Evolutionary conservation across 2,329 filamentous ascomycete species (phyloP).

Genomic region (Calonectria multiphialidica): DNA sequence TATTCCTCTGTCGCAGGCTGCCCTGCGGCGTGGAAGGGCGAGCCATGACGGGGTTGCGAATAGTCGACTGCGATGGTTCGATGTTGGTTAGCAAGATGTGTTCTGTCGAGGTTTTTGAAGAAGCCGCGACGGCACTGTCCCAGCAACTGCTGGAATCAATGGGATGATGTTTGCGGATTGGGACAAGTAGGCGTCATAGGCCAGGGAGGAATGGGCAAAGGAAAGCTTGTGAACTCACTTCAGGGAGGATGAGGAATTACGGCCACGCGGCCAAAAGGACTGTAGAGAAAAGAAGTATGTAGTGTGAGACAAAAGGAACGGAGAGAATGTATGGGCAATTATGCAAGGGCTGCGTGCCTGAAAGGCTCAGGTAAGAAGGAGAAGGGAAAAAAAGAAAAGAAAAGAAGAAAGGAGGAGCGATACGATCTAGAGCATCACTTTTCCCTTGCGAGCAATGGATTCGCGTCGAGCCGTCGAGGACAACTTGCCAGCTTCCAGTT

Average conservation of each 20-base stretch:
- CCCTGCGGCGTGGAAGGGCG: constrained; percentile 65
- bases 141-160: neutral
- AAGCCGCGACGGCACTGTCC: neutral
- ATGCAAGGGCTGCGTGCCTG: constrained; percentile 36
- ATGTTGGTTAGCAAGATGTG: constrained; percentile 32
- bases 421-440: constrained; percentile 23
- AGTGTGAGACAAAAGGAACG: constrained; percentile 38
- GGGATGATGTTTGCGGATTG: constrained; percentile 10
- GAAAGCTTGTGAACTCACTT: constrained; percentile 36
- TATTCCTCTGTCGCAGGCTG: constrained; percentile 71
- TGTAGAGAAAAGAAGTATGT: constrained; percentile 28
- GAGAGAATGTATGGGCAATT: constrained; percentile 31
- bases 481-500: constrained; percentile 41
- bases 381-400: constrained; percentile 17
- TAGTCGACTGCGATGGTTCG: constrained; percentile 24
- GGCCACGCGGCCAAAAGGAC: constrained; percentile 24
- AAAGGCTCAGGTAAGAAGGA: constrained; percentile 15
- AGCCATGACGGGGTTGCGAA: constrained; percentile 55
- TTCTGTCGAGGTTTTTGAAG: neutral
- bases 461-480: constrained; percentile 40
- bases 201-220: neutral
- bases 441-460: constrained; percentile 38
- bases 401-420: constrained; percentile 29
- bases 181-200: constrained; percentile 17
- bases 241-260: constrained; percentile 31